Evolutionary conservation across 345 rosid species (phyloP), one percentile per base, ranked within the genome.

Genomic region (Eucalyptus tenuipes): DNA sequence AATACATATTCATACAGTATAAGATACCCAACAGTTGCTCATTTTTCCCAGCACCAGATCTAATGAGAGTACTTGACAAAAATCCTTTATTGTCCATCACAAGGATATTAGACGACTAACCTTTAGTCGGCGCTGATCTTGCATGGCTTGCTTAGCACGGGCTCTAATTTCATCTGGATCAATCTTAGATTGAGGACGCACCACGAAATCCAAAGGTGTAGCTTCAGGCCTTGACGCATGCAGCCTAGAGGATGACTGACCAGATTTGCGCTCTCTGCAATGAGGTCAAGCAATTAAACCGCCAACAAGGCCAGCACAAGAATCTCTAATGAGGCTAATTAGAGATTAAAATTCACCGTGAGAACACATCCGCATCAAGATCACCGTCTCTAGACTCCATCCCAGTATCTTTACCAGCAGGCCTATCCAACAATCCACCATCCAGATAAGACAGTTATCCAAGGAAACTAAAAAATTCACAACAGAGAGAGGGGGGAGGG

Each of bases 151-250:
- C 91, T 96, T 98, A 8, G 96, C 95, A 87, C 99, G 98, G 53
- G 97, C 97, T 91, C 97, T 94, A 66, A 96, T 84, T 92, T 94
- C 96, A 7, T 98, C 99, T 2, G 97, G 98, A 86, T 98, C 99
- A 92, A 98, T 91, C 94, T 98, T 98, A 80, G 99, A 98, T 87
- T 96, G 99, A 82, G 99, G 99, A 66, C 99, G 99, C 89, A 97
- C 95, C 45, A 95, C 29, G 90, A 95, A 98, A 92, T 98, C 99
- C 94, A 98, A 88, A 27, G 98, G 97, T 31, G 99, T 94, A 86
- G 99, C 99, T 92, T 98, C 99, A 55, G 99, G 99, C 90, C 99
- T 94, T 29, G 98, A 91, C 44, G 99, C 93, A 89, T 92, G 95
- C 57, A 93, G 93, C 88, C 96, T 92, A n/a, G 95, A 91, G 86